Evolutionary conservation across 495 filamentous ascomycete species (phyloP), one percentile per base, ranked within the genome.

Genomic region (Hypoxylon subgilvum): DNA sequence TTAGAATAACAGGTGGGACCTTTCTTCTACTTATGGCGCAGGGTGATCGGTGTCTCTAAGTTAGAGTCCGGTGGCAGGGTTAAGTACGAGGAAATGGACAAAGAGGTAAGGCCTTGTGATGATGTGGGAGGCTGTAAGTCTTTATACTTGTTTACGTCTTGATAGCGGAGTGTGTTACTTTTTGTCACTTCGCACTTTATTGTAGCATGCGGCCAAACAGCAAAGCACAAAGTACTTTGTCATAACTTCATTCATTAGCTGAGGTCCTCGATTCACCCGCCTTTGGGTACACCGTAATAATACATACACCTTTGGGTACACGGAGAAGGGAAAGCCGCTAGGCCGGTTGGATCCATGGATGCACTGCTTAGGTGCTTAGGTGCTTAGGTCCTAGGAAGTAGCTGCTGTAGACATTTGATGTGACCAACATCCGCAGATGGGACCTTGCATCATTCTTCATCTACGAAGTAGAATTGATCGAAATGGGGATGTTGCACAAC

Each of bases 391-490:
- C n/a, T n/a, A n/a, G n/a, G n/a, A n/a, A n/a, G n/a, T n/a, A n/a
- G n/a, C n/a, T n/a, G n/a, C n/a, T n/a, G 44, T 51, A 50, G 54
- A 54, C 41, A 19, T 42, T 63, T 44, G 36, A 57, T 57, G 42
- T 52, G 52, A 57, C 47, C 18, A 34, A 53, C 19, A 16, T 48
- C 52, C 52, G 58, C 31, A 16, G 31, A 58, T 54, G 53, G 61
- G 60, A 63, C 60, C 60, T 63, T 63, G 53, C 61, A 64, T 64
- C 54, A 64, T 54, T 53, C 44, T 54, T 64, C 53, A 58, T 58
- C 54, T 58, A n/a, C n/a, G n/a, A n/a, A n/a, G n/a, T n/a, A 45
- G 44, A 51, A 45, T 17, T 40, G 23, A 39, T 28, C 49, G 36
- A 54, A 41, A 45, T 55, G 61, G 61, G 50, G 46, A 36, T 13